These are phyloP conservation scores for Russula dissimulans DNA, from an alignment of 768 basidiomycete species.

Conservation along the genomic window DNA sequence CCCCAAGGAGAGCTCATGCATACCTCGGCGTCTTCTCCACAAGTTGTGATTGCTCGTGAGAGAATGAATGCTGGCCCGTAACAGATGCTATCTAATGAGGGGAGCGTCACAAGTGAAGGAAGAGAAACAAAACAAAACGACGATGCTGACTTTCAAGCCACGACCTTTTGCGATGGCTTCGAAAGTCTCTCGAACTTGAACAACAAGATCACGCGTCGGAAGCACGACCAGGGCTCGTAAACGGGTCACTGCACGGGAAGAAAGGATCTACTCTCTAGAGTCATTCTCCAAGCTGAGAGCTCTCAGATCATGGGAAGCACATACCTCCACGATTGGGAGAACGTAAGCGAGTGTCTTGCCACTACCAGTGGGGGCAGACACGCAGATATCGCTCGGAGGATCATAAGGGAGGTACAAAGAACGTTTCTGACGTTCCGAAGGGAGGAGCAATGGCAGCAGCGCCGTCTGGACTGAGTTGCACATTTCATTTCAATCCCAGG, in stretches of 20 bases:
- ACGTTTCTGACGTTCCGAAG: slow-evolving; percentile 30
- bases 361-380: slow-evolving; percentile 95
- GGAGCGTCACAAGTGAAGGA: background rate
- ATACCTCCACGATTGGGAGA: slow-evolving; percentile 82
- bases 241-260: slow-evolving; percentile 66
- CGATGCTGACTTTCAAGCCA: slow-evolving; percentile 60
- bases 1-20: slow-evolving; percentile 17
- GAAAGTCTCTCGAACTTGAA: slow-evolving; percentile 88
- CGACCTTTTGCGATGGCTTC: slow-evolving; percentile 79
- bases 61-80: slow-evolving; percentile 90
- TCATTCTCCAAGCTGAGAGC: background rate
- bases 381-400: slow-evolving; percentile 73
- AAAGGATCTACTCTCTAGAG: slow-evolving; percentile 46
- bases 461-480: slow-evolving; percentile 68
- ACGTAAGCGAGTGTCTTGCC: slow-evolving; percentile 98
- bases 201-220: slow-evolving; percentile 89
- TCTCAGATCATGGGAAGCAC: slow-evolving; percentile 1
- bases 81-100: slow-evolving; percentile 54
- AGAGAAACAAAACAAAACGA: background rate
- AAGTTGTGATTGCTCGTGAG: slow-evolving; percentile 80
- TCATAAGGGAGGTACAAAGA: slow-evolving; percentile 57
- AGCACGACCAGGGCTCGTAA: slow-evolving; percentile 83
- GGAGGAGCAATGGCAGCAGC: slow-evolving; percentile 74
- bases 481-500: background rate
- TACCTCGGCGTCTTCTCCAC: slow-evolving; percentile 52